Percentiles rank a stretch among this genome's conserved stretches.
phyloP scores from a whole-genome alignment of 305 asterid species.

The Fraxinus paxiana region DNA sequence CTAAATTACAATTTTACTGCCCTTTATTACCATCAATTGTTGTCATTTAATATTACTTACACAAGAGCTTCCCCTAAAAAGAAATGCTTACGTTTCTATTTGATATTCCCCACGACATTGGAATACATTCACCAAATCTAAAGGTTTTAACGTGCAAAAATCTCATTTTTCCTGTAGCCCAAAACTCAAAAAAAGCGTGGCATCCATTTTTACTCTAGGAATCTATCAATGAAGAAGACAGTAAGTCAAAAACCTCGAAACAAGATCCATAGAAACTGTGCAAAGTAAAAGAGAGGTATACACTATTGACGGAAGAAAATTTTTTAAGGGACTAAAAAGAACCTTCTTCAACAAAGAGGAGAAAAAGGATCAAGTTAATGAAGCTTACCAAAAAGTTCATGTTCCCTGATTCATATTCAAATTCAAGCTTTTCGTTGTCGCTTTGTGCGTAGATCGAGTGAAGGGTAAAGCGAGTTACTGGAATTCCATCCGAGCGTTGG shows the following conservation, averaged over 20 bases:
- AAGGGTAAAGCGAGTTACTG: conserved; percentile 79
- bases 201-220: neutral
- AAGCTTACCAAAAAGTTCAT: conserved; percentile 70
- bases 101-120: neutral
- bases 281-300: neutral
- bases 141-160: neutral
- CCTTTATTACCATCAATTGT: neutral
- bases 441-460: conserved; percentile 74
- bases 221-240: conserved; percentile 8
- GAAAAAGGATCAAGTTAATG: neutral
- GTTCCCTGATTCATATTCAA: conserved; percentile 96
- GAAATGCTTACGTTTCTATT: conserved; percentile 6
- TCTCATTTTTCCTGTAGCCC: neutral
- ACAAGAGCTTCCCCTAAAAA: neutral
- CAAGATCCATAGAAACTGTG: neutral
- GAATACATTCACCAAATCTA: conserved; percentile 3
- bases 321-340: neutral
- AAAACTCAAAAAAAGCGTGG: neutral
- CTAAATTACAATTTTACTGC: conserved; percentile 1
- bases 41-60: neutral
- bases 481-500: conserved; percentile 89
- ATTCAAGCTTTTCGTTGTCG: conserved; percentile 90
- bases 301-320: neutral
- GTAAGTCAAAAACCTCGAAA: neutral
- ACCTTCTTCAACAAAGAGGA: conserved; percentile 17